Evolutionary conservation across 208 protist species (phyloP), one percentile per base, ranked within the genome.

Genomic region (Zelonia costaricensis): DNA sequence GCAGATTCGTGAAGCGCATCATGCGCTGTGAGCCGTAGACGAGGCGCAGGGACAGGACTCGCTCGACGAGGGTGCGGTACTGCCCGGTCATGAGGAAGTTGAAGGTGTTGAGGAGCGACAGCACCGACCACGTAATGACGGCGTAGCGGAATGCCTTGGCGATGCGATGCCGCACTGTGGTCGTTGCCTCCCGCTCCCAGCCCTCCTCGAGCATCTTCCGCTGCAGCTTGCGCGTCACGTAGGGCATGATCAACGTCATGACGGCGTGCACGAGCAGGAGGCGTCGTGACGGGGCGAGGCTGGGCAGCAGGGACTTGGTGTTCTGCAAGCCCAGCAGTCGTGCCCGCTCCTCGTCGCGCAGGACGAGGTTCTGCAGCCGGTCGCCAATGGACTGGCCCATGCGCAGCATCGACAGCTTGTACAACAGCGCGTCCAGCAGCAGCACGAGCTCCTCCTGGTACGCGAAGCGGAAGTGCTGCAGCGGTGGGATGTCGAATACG

Each of bases 11-110:
- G 46, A 96, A 78, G 61, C 87, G 84, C 63, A 77, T 54, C 71
- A 91, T 91, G 16, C 74, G 69, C 74, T 93, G 86, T 27, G 69
- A 89, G 52, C 89, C 88, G 75, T 93, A 87, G 20, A 97, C 92
- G 10, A 93, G 62, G n/a, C 84, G 81, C 9, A 97, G 76, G 0
- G 77, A 89, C 39, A 96, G 68, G 6, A 95, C 35, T 2, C 91
- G 83, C 70, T 97, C 92, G 8, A 86, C 39, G 44, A 94, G 67
- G 30, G 71, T 92, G 47, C 92, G 88, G 57, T 96, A 97, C 66
- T 81, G 76, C 13, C 88, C 92, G 7, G 91, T 89, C 25, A 85
- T 76, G 0, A 97, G 60, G 59, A 97, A 97, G 65, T 91, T 76
- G 9, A 96, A 71, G 8, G 81, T 91, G 76, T 97, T 93, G 5